These are phyloP conservation scores for Dictyostelium discoideum DNA, from an alignment of 78 protist genomes.

Conservation along the genomic window dicty_2.7 NC_007089.4:2914501-2915000, in stretches of 20 bases:
- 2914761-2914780: background rate
- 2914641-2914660: background rate
- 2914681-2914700: conserved; percentile 28
- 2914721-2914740: too few species aligned
- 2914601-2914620: background rate
- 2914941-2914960: background rate
- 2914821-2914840: too few species aligned
- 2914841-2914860: conserved; percentile 46
- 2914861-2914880: conserved; percentile 59
- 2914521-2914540: background rate
- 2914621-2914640: background rate
- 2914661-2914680: background rate
- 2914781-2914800: too few species aligned
- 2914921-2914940: conserved; percentile 28
- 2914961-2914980: background rate
- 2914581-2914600: background rate
- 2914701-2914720: conserved; percentile 3
- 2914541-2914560: background rate
- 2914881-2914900: conserved; percentile 31
- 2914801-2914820: background rate
- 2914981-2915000: background rate
- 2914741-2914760: too few species aligned
- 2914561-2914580: background rate
- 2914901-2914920: conserved; percentile 37
- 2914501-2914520: too few species aligned